Evolutionary conservation across 1,139 yeast species (phyloP), one percentile per base, ranked within the genome.

Genomic region (Pichia terricola): DNA sequence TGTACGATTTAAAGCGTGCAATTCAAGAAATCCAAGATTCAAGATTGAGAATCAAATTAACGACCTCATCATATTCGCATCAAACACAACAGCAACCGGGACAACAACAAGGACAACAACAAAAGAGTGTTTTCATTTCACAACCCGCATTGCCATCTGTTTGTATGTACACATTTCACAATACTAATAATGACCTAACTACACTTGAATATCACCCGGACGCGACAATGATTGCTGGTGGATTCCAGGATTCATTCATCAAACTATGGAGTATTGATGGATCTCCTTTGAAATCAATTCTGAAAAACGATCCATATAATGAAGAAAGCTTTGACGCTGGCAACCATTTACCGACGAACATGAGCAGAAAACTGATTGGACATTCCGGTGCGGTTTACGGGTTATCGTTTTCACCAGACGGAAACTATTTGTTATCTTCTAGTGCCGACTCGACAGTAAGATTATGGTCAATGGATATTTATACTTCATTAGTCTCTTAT

Each of bases 151-250:
- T 94, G 28, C 99, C 99, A 10, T 84, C 95, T 46, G 95, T 91
- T 36, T 91, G 98, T 64, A 87, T 91, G 96, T 94, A 91, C 67
- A 91, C 98, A 0, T 89, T 94, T 67, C 98, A 91, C 69, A 91
- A 94, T 63, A 85, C 97, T 8, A 83, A 85, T 60, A 84, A 85
- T 53, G 94, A 85, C 50, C 70, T 91, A 72, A 85, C 94, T 25
- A 78, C 88, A 45, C 62, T 91, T 43, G 85, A 81, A 50, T 89
- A 89, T 65, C 87, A 91, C 56, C 86, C 83, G 41, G 96, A 89
- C 61, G 79, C 94, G 22, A 79, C 89, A 32, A 59, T 89, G 53
- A 82, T 86, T 36, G 97, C 97, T 1, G 95, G 89, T 26, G 98
- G 98, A 6, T 91, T 91, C 60, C 87, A 87, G 54, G 97, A 91